Evolutionary conservation across 2,329 filamentous ascomycete genomes (phyloP).

Genomic region (Cryoendolithus antarcticus): DNA sequence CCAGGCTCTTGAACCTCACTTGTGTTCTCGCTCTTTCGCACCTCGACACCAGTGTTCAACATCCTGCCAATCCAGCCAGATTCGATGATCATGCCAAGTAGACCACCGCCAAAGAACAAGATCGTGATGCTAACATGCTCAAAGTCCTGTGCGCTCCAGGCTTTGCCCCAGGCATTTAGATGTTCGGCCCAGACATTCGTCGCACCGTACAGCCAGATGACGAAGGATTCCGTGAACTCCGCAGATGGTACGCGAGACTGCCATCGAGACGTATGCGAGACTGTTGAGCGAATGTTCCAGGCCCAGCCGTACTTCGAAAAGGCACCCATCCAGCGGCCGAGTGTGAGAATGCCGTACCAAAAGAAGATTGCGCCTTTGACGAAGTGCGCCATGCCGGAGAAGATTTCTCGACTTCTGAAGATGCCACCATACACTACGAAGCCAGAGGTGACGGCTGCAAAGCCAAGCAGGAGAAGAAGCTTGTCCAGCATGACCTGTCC

Average conservation of each 20-base stretch:
- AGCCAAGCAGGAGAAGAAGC: conserved; percentile 65
- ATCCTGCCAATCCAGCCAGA: conserved; percentile 48
- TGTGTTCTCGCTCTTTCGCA: conserved; percentile 25
- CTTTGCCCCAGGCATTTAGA: conserved; percentile 56
- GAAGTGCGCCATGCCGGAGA: conserved; percentile 82
- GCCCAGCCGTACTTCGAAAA: conserved; percentile 90
- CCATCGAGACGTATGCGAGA: conserved; percentile 48
- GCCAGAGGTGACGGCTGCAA: conserved; percentile 59
- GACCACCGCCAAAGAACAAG: conserved; percentile 82
- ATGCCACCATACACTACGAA: conserved; percentile 69
- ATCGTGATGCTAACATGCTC: conserved; percentile 89
- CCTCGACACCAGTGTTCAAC: conserved; percentile 41
- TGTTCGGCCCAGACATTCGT: conserved; percentile 92
- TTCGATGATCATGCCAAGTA: conserved; percentile 39
- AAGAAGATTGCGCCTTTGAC: conserved; percentile 94
- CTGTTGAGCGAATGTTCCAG: conserved; percentile 70
- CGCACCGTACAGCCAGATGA: conserved; percentile 81
- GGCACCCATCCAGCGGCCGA: conserved; percentile 81
- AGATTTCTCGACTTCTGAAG: conserved; percentile 49
- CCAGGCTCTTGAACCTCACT: too few relatives aligned
- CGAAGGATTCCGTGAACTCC: conserved; percentile 78
- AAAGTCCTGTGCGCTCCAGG: conserved; percentile 67
- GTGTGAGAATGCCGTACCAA: conserved; percentile 76
- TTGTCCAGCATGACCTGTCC: conserved; percentile 61
- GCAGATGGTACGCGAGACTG: conserved; percentile 54